Evolutionary conservation across 139 green algal genomes (phyloP).

Genomic region (Chlorella sp.): DNA sequence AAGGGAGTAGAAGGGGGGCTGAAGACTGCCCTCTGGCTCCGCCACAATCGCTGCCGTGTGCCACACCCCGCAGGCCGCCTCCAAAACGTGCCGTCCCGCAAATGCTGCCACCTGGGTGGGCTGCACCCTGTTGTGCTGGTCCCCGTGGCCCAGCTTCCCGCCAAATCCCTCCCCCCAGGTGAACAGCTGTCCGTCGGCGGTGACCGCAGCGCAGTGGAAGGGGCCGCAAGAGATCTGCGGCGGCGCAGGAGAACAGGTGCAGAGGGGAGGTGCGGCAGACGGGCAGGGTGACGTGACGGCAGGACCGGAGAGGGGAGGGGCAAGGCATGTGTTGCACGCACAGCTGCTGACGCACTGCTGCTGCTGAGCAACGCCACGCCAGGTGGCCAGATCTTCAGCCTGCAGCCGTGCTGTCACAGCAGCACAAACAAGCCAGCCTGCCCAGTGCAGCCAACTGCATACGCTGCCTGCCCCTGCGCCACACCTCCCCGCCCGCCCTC

Average conservation of each 20-base stretch:
- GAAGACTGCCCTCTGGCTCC: constrained; percentile 10
- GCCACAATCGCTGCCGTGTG: constrained; percentile 86
- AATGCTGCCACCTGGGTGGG: constrained; percentile 63
- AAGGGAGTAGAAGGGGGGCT: neutral
- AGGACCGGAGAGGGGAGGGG: neutral
- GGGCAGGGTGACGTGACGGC: neutral
- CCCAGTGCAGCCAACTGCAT: too few relatives aligned
- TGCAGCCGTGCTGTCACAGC: neutral
- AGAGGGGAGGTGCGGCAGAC: neutral
- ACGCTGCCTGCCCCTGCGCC: neutral
- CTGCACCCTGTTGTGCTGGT: constrained; percentile 33
- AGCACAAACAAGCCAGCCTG: neutral
- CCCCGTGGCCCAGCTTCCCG: constrained; percentile 88
- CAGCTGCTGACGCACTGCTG: neutral
- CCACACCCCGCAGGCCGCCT: constrained; percentile 89
- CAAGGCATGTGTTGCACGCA: too few relatives aligned
- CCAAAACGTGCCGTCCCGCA: constrained; percentile 48
- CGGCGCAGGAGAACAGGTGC: too few relatives aligned
- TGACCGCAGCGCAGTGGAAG: constrained; percentile 84
- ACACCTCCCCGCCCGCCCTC: neutral
- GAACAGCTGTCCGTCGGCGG: constrained; percentile 77
- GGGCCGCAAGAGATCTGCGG: constrained; percentile 86
- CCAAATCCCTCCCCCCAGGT: constrained; percentile 95
- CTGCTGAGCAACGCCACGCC: neutral
- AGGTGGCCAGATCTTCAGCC: too few relatives aligned